Evolutionary conservation across 2,329 filamentous ascomycete species (phyloP).

Genomic region (Aspergillus pseudonomiae): DNA sequence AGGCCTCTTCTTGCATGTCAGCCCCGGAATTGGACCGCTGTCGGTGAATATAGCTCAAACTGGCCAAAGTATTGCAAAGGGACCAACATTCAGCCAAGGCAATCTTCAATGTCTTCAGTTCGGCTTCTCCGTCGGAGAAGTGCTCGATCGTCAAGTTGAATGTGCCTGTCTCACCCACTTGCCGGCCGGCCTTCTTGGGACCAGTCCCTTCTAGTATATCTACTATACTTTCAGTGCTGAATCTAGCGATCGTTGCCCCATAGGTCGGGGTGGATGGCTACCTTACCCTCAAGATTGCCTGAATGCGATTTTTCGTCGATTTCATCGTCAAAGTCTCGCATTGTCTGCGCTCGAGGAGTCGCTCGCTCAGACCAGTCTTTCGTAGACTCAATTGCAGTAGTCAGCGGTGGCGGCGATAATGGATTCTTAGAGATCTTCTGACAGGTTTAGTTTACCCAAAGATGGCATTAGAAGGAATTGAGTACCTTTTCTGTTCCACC

Average conservation of each 20-base stretch:
- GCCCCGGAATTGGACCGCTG: slow-evolving; percentile 71
- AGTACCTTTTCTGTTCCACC: slow-evolving; percentile 21
- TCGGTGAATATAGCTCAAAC: slow-evolving; percentile 80
- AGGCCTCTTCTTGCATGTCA: slow-evolving; percentile 81
- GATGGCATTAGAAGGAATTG: neutral
- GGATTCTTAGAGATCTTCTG: slow-evolving; percentile 40
- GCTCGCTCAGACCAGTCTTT: slow-evolving; percentile 68
- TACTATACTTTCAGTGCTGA: slow-evolving; percentile 14
- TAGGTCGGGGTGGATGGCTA: neutral
- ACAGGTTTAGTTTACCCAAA: slow-evolving; percentile 3
- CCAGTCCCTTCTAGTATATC: slow-evolving; percentile 39
- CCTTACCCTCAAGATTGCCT: slow-evolving; percentile 76
- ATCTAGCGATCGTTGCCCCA: neutral
- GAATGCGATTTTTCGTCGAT: slow-evolving; percentile 58
- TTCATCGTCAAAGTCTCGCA: slow-evolving; percentile 71
- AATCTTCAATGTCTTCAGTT: slow-evolving; percentile 67
- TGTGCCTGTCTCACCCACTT: slow-evolving; percentile 27
- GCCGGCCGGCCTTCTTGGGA: slow-evolving; percentile 14
- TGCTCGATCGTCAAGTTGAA: slow-evolving; percentile 37
- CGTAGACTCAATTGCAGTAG: slow-evolving; percentile 71
- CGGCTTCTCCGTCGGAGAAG: slow-evolving; percentile 56
- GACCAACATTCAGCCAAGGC: slow-evolving; percentile 91
- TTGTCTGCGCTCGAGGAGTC: slow-evolving; percentile 81
- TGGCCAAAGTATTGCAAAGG: slow-evolving; percentile 86
- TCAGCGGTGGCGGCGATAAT: slow-evolving; percentile 71